phyloP scores from a whole-genome alignment of 176 grass and related monocot genomes.

The Melocanna baccifera region DNA sequence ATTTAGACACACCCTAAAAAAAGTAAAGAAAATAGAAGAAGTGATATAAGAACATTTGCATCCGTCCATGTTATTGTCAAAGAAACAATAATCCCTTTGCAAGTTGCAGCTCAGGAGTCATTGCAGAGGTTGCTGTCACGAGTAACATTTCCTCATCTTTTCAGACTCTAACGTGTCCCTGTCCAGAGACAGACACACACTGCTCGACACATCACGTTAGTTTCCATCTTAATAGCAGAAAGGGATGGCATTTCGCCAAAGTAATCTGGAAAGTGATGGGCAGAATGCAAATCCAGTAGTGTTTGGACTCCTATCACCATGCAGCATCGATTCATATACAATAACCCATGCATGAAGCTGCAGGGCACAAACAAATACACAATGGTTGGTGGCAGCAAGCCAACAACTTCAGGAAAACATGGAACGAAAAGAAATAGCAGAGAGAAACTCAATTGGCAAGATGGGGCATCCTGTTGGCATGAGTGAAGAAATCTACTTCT shows the following conservation, averaged over 20 bases:
- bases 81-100: neutral
- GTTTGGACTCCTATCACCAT: neutral
- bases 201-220: neutral
- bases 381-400: neutral
- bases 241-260: neutral
- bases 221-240: neutral
- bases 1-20: neutral
- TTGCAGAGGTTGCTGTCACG: conserved; percentile 4
- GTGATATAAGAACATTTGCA: neutral
- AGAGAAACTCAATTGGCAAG: neutral
- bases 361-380: neutral
- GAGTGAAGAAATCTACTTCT: neutral
- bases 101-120: neutral
- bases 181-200: neutral
- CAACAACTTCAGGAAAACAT: neutral
- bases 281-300: neutral
- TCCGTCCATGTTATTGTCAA: conserved; percentile 12
- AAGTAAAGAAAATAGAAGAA: neutral
- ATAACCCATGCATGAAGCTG: neutral
- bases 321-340: neutral
- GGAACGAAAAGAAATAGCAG: neutral
- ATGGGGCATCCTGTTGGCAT: neutral
- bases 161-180: neutral
- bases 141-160: neutral
- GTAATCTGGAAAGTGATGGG: neutral